Evolutionary conservation across 441 rosid species (phyloP).

Genomic region (Corymbia citriodora): DNA sequence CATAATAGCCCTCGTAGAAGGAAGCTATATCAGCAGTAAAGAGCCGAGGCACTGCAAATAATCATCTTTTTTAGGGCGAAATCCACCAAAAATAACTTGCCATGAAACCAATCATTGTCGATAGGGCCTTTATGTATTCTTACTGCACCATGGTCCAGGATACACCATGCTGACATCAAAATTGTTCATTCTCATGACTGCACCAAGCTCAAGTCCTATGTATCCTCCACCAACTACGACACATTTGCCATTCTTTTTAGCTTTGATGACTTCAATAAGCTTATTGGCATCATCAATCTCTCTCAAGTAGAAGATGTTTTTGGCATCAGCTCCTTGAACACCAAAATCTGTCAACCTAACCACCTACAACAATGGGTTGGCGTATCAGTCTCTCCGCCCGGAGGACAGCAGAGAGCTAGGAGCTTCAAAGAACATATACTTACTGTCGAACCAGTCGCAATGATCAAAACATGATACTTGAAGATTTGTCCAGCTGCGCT

Average conservation of each 20-base stretch:
- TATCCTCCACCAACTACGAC: conserved; percentile 98
- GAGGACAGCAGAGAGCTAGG: background rate
- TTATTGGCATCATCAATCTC: conserved; percentile 89
- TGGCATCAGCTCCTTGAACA: conserved; percentile 92
- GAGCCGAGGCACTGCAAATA: conserved; percentile 89
- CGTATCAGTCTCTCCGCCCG: background rate
- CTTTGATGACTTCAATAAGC: conserved; percentile 74
- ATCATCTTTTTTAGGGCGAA: background rate
- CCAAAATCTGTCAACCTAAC: conserved; percentile 82
- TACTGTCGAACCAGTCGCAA: conserved; percentile 95
- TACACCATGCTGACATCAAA: conserved; percentile 90
- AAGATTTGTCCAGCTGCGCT: conserved; percentile 72
- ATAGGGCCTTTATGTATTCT: conserved; percentile 27
- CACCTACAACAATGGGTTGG: conserved; percentile 38
- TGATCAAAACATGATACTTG: conserved; percentile 60
- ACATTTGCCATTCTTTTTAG: conserved; percentile 83
- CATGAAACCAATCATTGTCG: background rate
- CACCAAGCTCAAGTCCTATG: conserved; percentile 96
- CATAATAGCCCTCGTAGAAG: conserved; percentile 89
- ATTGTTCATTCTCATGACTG: conserved; percentile 70
- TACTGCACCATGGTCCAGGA: conserved; percentile 99
- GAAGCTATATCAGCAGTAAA: conserved; percentile 88
- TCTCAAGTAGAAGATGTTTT: conserved; percentile 85
- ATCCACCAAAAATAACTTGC: background rate
- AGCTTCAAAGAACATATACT: conserved; percentile 4